Percentiles rank a stretch among this genome's conserved stretches.
Evolutionary conservation across 2,329 filamentous ascomycete genomes (phyloP).

Genomic region (Clarireedia hainanense): DNA sequence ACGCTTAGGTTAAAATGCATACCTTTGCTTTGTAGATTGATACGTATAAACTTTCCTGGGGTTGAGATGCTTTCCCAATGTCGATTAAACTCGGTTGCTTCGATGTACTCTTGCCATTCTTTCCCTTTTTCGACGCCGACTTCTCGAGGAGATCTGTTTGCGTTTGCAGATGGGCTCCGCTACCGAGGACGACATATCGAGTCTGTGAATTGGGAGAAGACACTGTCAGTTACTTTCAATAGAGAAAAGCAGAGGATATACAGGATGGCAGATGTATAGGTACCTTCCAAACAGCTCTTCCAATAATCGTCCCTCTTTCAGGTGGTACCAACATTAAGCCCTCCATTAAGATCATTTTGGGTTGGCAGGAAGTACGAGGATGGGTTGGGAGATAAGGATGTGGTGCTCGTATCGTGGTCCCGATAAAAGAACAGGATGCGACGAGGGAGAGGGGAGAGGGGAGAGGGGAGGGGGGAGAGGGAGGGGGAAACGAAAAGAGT

Average conservation of each 20-base stretch:
- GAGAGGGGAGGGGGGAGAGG: no score
- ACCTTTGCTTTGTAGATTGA: conserved; percentile 32
- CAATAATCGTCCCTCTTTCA: conserved; percentile 44
- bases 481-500: no score
- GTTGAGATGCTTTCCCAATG: conserved; percentile 9
- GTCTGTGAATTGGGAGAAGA: conserved; percentile 32
- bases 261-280: conserved; percentile 9
- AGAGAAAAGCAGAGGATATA: not conserved
- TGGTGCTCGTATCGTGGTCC: no score
- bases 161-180: conserved; percentile 33
- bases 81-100: conserved; percentile 26
- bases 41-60: conserved; percentile 21
- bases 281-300: conserved; percentile 47
- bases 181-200: conserved; percentile 52
- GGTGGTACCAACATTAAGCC: conserved; percentile 43
- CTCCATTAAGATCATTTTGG: conserved; percentile 38
- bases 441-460: no score
- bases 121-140: conserved; percentile 8
- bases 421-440: no score
- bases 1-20: not conserved
- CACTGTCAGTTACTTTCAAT: not conserved
- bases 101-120: conserved; percentile 14
- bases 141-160: conserved; percentile 38
- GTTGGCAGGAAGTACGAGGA: not conserved
- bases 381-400: not conserved